These are phyloP conservation scores for Paratrypanosoma confusum DNA, from an alignment of 208 protist genomes.

Conservation along the genomic window DNA sequence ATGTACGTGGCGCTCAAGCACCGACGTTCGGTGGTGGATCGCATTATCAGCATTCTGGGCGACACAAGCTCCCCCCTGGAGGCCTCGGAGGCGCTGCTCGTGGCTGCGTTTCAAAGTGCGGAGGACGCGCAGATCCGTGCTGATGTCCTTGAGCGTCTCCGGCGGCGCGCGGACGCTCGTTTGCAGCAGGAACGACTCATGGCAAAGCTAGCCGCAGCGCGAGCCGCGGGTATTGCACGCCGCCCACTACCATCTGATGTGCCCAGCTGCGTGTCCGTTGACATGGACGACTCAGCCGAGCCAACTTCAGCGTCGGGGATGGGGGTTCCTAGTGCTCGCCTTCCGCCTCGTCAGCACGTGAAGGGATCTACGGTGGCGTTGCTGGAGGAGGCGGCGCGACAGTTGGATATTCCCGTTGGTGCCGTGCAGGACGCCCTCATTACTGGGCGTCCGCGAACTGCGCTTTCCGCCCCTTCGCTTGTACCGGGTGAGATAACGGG, in stretches of 20 bases:
- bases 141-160: not conserved
- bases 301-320: too few species aligned
- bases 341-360: too few species aligned
- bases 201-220: constrained; percentile 1
- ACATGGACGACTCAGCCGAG: too few species aligned
- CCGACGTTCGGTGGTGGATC: not conserved
- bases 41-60: constrained; percentile 5
- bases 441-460: too few species aligned
- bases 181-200: constrained; percentile 6
- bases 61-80: constrained; percentile 1
- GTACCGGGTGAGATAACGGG: too few species aligned
- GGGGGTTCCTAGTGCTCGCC: too few species aligned
- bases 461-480: too few species aligned
- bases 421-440: not conserved
- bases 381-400: constrained; percentile 6
- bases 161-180: constrained; percentile 5
- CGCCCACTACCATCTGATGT: not conserved
- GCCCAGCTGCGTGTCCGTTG: not conserved
- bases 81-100: constrained; percentile 1
- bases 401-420: constrained; percentile 7
- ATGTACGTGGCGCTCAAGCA: constrained; percentile 3
- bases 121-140: constrained; percentile 3
- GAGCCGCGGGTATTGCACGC: too few species aligned
- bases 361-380: too few species aligned
- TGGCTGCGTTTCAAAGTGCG: constrained; percentile 7